These are phyloP conservation scores for Daldinia concentrica DNA, from an alignment of 495 filamentous ascomycete genomes.

Conservation along the genomic window DNA sequence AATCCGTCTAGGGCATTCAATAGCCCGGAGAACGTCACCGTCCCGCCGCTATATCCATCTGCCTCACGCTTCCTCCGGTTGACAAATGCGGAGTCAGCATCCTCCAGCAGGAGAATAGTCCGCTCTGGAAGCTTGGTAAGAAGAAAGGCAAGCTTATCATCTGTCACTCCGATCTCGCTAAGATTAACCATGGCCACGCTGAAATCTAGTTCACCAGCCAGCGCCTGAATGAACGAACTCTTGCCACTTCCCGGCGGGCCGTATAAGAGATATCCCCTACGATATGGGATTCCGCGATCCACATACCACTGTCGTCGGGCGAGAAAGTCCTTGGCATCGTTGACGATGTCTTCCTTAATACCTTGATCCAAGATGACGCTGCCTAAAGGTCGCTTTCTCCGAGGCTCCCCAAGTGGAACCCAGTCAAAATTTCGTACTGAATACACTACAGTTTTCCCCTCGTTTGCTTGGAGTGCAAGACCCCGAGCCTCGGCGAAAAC, in stretches of 20 bases:
- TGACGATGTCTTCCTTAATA: conserved; percentile 84
- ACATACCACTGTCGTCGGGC: conserved; percentile 85
- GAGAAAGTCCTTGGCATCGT: conserved; percentile 86
- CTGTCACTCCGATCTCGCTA: conserved; percentile 90
- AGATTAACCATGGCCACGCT: conserved; percentile 94
- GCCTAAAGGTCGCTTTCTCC: conserved; percentile 84
- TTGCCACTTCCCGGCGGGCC: conserved; percentile 96
- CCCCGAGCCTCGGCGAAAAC: conserved; percentile 86
- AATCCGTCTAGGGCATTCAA: conserved; percentile 94
- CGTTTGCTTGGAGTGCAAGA: conserved; percentile 75
- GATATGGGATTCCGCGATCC: conserved; percentile 93
- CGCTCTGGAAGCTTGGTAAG: conserved; percentile 86
- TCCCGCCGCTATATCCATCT: conserved; percentile 88
- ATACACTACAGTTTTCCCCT: conserved; percentile 96
- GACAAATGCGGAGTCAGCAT: conserved; percentile 91
- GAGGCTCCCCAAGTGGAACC: conserved; percentile 85
- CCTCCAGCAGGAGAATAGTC: conserved; percentile 88
- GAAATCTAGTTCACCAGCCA: conserved; percentile 92
- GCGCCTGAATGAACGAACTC: conserved; percentile 93
- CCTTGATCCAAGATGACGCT: conserved; percentile 90
- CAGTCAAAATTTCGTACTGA: conserved; percentile 82
- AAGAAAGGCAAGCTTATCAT: conserved; percentile 88
- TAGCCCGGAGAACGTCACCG: conserved; percentile 94
- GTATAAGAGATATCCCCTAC: conserved; percentile 91
- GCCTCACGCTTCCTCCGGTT: conserved; percentile 79